Evolutionary conservation across 805 yeast genomes (phyloP), one percentile per base, ranked within the genome.

Genomic region (Candida jianshihensis): DNA sequence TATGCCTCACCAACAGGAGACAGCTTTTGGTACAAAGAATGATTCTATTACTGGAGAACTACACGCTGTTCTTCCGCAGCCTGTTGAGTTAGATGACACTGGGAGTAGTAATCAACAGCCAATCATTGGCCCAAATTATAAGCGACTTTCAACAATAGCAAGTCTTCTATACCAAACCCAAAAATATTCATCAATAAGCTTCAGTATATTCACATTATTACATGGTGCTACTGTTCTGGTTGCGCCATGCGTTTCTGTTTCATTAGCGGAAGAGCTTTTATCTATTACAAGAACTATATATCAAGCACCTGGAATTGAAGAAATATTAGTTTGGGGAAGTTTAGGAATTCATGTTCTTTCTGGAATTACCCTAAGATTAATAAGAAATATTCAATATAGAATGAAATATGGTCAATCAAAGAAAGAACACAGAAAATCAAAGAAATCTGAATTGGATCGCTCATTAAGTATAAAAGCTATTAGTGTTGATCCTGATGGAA

Each of bases 261-360:
- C 54, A 0, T 37, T 65, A 3, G 71, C 74, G 3, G 71, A 78
- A 35, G 80, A 78, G 35, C 44, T 75, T 22, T 61, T 83, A 34
- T 71, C 78, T 43, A 62, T 78, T 59, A 75, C 77, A 1, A 63
- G 90, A 26, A 70, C 75, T 14, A 46, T 83, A 0, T 83, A 82
- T 52, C 83, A 78, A 39, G 60, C 66, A 0, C 68, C 78, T 1
- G 44, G 59, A 2, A 56, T 76, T 12, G 90, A 81, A 49, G 52
- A 53, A 7, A 36, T 63, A 0, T 46, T 73, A n/a, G 63, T 79
- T 0, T 62, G 61, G 43, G 78, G 73, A 1, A 57, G 78, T 0
- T 56, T 66, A 2, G 51, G 59, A 0, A 42, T 57, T 3, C 92
- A 83, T 49, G 60, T 81, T 1, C 20, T 60, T 1, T 58, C 78